phyloP scores from a whole-genome alignment of 805 yeast genomes.

The Tetrapisispora taiwanensis region DNA sequence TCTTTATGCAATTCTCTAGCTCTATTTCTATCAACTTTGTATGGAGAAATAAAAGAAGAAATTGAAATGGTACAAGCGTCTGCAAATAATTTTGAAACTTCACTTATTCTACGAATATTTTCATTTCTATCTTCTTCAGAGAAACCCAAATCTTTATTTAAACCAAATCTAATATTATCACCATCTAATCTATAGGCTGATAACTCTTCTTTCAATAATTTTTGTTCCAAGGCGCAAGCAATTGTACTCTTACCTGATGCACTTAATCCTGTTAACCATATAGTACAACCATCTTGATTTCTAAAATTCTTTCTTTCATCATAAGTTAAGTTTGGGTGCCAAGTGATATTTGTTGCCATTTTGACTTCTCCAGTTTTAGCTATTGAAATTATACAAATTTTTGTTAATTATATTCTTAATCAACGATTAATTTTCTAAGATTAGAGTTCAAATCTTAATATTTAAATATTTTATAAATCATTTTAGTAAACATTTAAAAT shows the following conservation, averaged over 20 bases:
- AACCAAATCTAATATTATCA: conserved; percentile 88
- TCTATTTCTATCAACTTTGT: conserved; percentile 68
- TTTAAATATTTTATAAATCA: too few species aligned
- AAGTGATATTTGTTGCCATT: conserved; percentile 93
- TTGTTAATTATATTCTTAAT: too few species aligned
- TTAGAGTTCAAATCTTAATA: too few species aligned
- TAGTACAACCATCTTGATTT: conserved; percentile 77
- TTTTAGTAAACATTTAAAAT: too few species aligned
- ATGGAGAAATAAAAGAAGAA: conserved; percentile 90
- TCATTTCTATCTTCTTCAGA: conserved; percentile 86
- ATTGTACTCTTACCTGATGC: conserved; percentile 94
- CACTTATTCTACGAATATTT: conserved; percentile 89
- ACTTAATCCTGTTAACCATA: conserved; percentile 92
- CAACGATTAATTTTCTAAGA: too few species aligned
- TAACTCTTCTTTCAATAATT: conserved; percentile 56
- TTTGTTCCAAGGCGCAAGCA: conserved; percentile 88
- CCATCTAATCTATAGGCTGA: conserved; percentile 86
- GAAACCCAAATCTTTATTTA: conserved; percentile 91
- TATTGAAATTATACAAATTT: too few species aligned
- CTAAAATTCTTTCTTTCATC: conserved; percentile 64
- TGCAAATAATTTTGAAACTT: conserved; percentile 87
- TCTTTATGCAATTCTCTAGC: conserved; percentile 80
- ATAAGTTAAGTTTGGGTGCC: conserved; percentile 87
- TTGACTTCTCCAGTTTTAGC: too few species aligned
- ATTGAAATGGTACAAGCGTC: conserved; percentile 83